Evolutionary conservation across 495 filamentous ascomycete species (phyloP).

Genomic region (Neurospora sp.): DNA sequence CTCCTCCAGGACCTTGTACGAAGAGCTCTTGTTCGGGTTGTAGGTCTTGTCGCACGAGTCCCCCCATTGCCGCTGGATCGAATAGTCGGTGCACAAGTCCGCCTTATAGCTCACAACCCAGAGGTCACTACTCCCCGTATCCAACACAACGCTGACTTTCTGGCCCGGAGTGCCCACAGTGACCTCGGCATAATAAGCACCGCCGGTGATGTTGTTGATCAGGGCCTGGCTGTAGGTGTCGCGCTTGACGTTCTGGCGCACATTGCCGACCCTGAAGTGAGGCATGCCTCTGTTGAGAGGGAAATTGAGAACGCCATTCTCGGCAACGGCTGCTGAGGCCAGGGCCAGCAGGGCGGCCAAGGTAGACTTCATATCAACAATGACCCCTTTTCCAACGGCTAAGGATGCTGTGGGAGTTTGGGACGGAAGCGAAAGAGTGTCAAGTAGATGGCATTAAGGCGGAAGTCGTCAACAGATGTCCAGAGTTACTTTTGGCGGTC

Average conservation of each 20-base stretch:
- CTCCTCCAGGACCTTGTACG: conserved; percentile 52
- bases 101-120: conserved; percentile 49
- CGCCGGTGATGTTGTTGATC: conserved; percentile 38
- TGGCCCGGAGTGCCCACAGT: conserved; percentile 63
- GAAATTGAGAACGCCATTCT: conserved; percentile 22
- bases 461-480: background rate
- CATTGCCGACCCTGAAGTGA: conserved; percentile 8
- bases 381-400: background rate
- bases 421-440: background rate
- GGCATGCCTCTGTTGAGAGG: conserved; percentile 15
- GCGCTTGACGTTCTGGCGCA: conserved; percentile 9
- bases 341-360: conserved; percentile 11
- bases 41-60: conserved; percentile 24
- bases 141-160: conserved; percentile 42
- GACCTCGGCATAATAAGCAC: conserved; percentile 57
- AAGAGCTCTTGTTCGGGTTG: conserved; percentile 54
- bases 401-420: background rate
- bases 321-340: conserved; percentile 9
- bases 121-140: conserved; percentile 82
- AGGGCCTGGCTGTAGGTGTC: conserved; percentile 27
- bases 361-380: conserved; percentile 10
- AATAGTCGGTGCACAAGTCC: conserved; percentile 29
- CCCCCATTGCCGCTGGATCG: conserved; percentile 25
- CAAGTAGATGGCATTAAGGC: background rate
- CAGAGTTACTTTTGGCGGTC: background rate